Conservation (phyloP, 371 early-diverging fungal genomes). For the Lichtheimia hyalospora region DNA sequence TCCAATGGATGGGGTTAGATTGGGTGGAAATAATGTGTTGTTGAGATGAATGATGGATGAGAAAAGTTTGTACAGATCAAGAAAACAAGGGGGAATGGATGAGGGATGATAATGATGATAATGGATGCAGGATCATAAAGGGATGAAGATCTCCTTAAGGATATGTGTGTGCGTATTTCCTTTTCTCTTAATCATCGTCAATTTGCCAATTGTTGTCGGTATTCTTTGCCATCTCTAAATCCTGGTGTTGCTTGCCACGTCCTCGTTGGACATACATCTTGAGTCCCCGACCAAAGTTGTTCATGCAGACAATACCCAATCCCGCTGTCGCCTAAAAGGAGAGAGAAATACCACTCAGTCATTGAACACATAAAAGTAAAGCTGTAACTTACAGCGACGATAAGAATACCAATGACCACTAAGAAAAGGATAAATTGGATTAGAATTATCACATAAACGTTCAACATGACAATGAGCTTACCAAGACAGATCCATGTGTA, state of each 20-base stretch:
- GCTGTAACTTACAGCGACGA: slow-evolving; percentile 11
- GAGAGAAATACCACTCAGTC: background rate
- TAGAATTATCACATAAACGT: background rate
- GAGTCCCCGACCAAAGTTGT: slow-evolving; percentile 38
- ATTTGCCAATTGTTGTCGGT: slow-evolving; percentile 38
- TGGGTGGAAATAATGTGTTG: too few relatives aligned
- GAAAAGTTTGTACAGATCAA: slow-evolving; percentile 3
- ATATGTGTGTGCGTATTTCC: background rate
- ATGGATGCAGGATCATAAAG: background rate
- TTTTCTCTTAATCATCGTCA: slow-evolving; percentile 33
- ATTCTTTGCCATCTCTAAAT: slow-evolving; percentile 38
- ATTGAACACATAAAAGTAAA: background rate
- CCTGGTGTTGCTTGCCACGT: slow-evolving; percentile 22
- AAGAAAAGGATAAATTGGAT: background rate
- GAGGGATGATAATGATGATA: background rate
- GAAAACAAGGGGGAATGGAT: background rate
- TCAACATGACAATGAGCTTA: slow-evolving; percentile 15
- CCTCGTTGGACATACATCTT: slow-evolving; percentile 37
- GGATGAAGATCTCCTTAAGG: background rate
- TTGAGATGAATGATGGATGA: background rate
- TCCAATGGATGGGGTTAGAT: too few relatives aligned
- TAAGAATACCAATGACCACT: slow-evolving; percentile 35
- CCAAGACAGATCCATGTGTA: slow-evolving; percentile 49
- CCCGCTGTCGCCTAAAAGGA: slow-evolving; percentile 17
- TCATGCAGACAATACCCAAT: slow-evolving; percentile 28